phyloP scores from a whole-genome alignment of 257 asterid genomes.

The Primulina tabacum region DNA sequence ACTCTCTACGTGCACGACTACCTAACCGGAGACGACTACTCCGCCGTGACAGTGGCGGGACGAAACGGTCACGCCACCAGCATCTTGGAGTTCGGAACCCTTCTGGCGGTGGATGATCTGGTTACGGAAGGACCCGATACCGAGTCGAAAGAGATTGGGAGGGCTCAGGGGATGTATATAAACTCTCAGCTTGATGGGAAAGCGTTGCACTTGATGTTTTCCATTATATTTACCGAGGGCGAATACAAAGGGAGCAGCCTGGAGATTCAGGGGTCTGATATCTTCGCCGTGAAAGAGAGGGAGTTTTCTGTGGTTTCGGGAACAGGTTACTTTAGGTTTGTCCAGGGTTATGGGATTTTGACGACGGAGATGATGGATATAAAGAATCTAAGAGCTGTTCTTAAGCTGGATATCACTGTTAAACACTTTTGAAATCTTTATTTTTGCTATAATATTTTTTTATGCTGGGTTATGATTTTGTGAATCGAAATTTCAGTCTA shows the following conservation, averaged over 20 bases:
- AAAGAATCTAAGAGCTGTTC: conserved; percentile 37
- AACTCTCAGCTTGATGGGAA: conserved; percentile 53
- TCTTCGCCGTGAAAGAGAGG: conserved; percentile 35
- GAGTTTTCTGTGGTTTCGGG: conserved; percentile 46
- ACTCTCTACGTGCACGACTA: conserved; percentile 48
- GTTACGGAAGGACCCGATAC: conserved; percentile 46
- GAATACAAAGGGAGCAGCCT: conserved; percentile 44
- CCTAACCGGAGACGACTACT: conserved; percentile 35
- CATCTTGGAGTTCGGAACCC: conserved; percentile 39
- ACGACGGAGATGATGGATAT: conserved; percentile 42
- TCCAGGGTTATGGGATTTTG: conserved; percentile 47
- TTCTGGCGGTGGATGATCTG: conserved; percentile 43
- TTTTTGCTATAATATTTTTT: no score
- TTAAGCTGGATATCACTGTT: conserved; percentile 44
- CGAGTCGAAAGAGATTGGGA: conserved; percentile 38
- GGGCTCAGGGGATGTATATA: conserved; percentile 54
- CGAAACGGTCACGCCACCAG: conserved; percentile 32
- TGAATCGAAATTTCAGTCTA: no score
- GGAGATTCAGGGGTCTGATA: conserved; percentile 50
- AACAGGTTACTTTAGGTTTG: conserved; percentile 47
- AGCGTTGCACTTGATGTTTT: conserved; percentile 40
- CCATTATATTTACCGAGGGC: conserved; percentile 46
- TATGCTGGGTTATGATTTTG: no score
- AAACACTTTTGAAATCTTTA: conserved; percentile 29
- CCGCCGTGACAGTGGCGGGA: conserved; percentile 46